These are phyloP conservation scores for Boletus sensibilis DNA, from an alignment of 768 basidiomycete species.

Conservation along the genomic window DNA sequence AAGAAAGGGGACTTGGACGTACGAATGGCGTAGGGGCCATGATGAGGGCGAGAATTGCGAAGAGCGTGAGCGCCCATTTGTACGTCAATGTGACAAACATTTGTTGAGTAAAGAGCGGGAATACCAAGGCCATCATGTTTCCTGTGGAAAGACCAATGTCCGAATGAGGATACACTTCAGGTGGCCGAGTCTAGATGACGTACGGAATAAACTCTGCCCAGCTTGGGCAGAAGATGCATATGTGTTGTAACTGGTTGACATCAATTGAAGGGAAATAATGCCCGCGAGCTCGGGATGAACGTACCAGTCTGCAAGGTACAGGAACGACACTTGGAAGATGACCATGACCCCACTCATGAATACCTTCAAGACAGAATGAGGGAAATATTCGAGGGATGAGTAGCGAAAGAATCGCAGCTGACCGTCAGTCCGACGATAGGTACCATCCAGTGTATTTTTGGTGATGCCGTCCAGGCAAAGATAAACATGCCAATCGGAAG, in stretches of 20 bases:
- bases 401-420: not conserved
- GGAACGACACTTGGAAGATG: constrained; percentile 45
- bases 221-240: constrained; percentile 58
- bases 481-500: constrained; percentile 63
- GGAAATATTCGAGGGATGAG: not conserved
- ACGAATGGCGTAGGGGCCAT: constrained; percentile 48
- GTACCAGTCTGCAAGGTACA: constrained; percentile 53
- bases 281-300: constrained; percentile 1
- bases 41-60: constrained; percentile 39
- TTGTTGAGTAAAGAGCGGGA: constrained; percentile 49
- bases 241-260: constrained; percentile 35
- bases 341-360: constrained; percentile 40
- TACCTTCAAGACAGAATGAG: constrained; percentile 30
- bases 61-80: constrained; percentile 48
- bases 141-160: constrained; percentile 23
- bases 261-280: not conserved
- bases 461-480: constrained; percentile 65
- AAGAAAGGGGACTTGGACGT: constrained; percentile 7
- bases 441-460: constrained; percentile 59
- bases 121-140: constrained; percentile 41
- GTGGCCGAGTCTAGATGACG: constrained; percentile 7
- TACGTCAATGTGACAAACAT: constrained; percentile 49
- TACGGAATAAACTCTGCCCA: constrained; percentile 48
- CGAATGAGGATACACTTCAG: no score
- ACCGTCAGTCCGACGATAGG: constrained; percentile 25